Base-by-base conservation (phyloP, 108 stramenopile genomes). In the Mayamaea pseudoterrestris region DNA sequence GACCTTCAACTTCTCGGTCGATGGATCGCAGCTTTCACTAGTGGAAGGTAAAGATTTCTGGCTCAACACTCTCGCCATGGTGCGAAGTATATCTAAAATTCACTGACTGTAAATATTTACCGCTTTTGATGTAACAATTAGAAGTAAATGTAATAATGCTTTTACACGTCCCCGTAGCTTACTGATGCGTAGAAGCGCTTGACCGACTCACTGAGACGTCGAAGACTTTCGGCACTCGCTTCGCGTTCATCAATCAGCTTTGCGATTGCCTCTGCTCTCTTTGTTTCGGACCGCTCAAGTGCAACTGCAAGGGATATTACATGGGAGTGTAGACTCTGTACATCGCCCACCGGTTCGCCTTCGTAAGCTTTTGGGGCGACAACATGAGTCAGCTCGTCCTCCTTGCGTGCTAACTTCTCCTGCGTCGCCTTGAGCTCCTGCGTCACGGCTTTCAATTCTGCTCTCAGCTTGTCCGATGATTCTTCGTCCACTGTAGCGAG, bases 31-130 rank as follows among this genome's bases (percentile, higher is more conserved):
- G 22, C 44, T 64, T 21, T 53, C 56, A 41, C 40, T 88, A 18
- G 71, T 57, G 27, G 81, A 78, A 59, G 86, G 81, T 8, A 53
- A 47, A 17, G 86, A 88, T 56, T 88, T 67, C 45, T 88, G 81
- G 81, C 30, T 68, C 16, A 78, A 52, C 23, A 60, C 81, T 8
- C 64, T 53, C 11, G 59, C 79, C 17, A 88, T 80, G 51, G 65
- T 47, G 58, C 47, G 81, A 76, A 60, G 81, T 21, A 7, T 39
- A n/a, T n/a, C n/a, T n/a, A n/a, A n/a, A n/a, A n/a, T n/a, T n/a
- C n/a, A n/a, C n/a, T n/a, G n/a, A n/a, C n/a, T n/a, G n/a, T n/a
- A n/a, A n/a, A n/a, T n/a, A n/a, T n/a, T n/a, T n/a, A n/a, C n/a
- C n/a, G n/a, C n/a, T n/a, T n/a, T n/a, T n/a, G n/a, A n/a, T n/a